These are phyloP conservation scores for Verbascum thapsus DNA, from an alignment of 257 asterid genomes.

Conservation along the genomic window DNA sequence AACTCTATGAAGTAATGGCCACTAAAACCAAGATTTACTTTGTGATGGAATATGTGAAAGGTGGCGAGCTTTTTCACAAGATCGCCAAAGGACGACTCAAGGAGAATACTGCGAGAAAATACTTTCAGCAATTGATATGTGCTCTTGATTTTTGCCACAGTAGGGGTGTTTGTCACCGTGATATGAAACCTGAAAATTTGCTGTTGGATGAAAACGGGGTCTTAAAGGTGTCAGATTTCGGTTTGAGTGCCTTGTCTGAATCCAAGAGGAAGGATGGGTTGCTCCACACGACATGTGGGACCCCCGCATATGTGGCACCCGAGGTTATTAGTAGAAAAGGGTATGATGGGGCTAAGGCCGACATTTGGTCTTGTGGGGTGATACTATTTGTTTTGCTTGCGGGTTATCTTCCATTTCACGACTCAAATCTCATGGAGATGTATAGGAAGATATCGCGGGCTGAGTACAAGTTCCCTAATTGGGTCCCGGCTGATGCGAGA, in stretches of 20 bases:
- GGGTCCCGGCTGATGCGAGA: conserved; percentile 60
- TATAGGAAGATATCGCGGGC: conserved; percentile 61
- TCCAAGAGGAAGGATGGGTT: conserved; percentile 67
- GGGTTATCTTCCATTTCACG: conserved; percentile 69
- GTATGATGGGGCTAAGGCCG: conserved; percentile 74
- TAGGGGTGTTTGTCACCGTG: conserved; percentile 81
- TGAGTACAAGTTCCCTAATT: conserved; percentile 59
- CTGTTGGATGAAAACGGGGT: conserved; percentile 66
- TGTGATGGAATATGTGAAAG: conserved; percentile 75
- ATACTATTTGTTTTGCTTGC: conserved; percentile 67
- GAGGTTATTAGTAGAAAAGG: conserved; percentile 70
- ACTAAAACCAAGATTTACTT: conserved; percentile 72
- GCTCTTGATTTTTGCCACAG: conserved; percentile 67
- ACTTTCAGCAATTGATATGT: conserved; percentile 65
- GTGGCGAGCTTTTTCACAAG: conserved; percentile 81
- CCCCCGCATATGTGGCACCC: conserved; percentile 83
- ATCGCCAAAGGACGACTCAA: conserved; percentile 65
- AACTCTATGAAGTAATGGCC: conserved; percentile 77
- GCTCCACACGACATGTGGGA: conserved; percentile 82
- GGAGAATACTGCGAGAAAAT: conserved; percentile 60
- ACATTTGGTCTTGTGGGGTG: conserved; percentile 86
- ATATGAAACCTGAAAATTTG: conserved; percentile 74
- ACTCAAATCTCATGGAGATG: conserved; percentile 65
- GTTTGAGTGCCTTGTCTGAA: conserved; percentile 64
- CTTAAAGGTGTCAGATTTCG: conserved; percentile 78